Evolutionary conservation across 2,329 filamentous ascomycete species (phyloP), one percentile per base, ranked within the genome.

Genomic region (Sporothrix curviconia): DNA sequence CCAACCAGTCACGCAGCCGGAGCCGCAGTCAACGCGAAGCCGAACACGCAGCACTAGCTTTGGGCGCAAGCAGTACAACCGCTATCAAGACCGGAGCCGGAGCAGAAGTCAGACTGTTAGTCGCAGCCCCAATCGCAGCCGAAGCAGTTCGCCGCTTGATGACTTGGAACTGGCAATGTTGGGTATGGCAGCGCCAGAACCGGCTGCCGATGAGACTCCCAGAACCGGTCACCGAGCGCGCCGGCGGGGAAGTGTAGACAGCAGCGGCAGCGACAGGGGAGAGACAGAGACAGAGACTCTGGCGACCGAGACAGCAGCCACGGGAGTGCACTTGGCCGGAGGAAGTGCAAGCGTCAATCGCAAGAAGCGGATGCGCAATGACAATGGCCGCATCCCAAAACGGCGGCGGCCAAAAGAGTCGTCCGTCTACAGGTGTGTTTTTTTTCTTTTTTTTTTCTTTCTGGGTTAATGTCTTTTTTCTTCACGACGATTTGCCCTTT

Each of bases 81-180:
- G 24, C 2, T 30, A 37, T 8, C 42, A n/a, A 2, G 36, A 36
- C 25, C 56, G 55, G 9, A 17, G 25, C 15, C 12, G 25, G 1
- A 52, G 30, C 9, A 50, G 28, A 11, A 56, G 55, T n/a, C 34
- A 30, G 2, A 49, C 40, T n/a, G 34, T 12, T 7, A 34, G 43
- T 42, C 53, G 47, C 11, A 22, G 44, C n/a, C 46, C 19, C 14
- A 40, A 19, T 8, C 47, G 51, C 24, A 62, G 59, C 39, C 60
- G 64, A 17, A 62, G 60, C 56, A 64, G 62, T 14, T 65, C 64
- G 11, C 61, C 64, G 1, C 49, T 65, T 19, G 58, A 63, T 15
- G 63, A 64, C 15, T n/a, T 64, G 8, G 64, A 65, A 36, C 53
- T 62, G 50, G 61, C 60, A 24, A 66, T 66, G 56, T 56, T 67